These are phyloP conservation scores for Tulasnella sp. DNA, from an alignment of 768 basidiomycete genomes.

Conservation along the genomic window DNA sequence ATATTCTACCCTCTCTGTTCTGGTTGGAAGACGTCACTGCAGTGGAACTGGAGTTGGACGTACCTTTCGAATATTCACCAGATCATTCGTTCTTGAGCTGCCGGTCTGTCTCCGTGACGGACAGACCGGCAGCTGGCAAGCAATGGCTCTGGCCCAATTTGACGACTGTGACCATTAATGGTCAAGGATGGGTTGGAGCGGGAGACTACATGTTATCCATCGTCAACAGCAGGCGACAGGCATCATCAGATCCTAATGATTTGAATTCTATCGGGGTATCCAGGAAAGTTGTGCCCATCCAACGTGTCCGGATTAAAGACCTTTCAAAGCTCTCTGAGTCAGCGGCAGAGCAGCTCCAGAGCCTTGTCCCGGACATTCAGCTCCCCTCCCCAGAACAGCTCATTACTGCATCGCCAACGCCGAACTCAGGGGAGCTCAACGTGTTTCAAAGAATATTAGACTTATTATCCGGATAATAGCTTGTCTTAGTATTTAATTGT, in stretches of 20 bases:
- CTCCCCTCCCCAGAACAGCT: neutral
- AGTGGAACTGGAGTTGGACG: too few species aligned
- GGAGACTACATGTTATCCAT: neutral
- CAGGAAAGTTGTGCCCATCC: neutral
- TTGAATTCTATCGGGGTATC: neutral
- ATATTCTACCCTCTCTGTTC: too few species aligned
- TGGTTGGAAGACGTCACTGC: too few species aligned
- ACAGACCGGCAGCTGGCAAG: neutral
- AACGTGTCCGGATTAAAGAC: neutral
- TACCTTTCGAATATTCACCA: too few species aligned
- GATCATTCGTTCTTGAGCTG: too few species aligned
- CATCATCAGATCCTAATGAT: neutral
- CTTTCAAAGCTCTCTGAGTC: neutral
- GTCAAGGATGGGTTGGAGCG: neutral
- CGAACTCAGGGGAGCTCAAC: too few species aligned
- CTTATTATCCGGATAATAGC: too few species aligned
- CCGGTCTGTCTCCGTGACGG: too few species aligned
- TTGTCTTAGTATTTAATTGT: too few species aligned
- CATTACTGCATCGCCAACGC: too few species aligned
- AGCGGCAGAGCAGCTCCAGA: neutral
- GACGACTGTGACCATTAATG: neutral
- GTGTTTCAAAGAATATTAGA: too few species aligned
- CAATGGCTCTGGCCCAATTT: neutral
- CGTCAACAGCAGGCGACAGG: neutral
- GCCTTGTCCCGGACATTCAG: neutral